Percentiles rank a stretch among this genome's conserved stretches.
Conservation (phyloP, 164 flowering plant species). For the Berberis thunbergii region DNA sequence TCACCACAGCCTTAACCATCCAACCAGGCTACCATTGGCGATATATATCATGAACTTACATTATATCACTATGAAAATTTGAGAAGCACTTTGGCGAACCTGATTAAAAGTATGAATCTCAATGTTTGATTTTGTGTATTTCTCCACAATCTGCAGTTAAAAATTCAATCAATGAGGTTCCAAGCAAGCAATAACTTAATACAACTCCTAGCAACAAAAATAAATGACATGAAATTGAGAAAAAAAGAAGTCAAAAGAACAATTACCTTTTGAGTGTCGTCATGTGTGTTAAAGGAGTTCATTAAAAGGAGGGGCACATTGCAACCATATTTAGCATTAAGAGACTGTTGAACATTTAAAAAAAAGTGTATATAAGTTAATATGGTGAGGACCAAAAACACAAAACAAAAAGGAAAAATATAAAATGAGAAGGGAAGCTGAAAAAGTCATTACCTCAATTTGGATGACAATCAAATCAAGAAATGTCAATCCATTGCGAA, state of each 20-base stretch:
- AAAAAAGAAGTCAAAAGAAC: not conserved
- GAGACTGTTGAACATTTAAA: slow-evolving; percentile 33
- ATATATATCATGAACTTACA: not conserved
- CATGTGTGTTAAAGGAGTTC: slow-evolving; percentile 94
- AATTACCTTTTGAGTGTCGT: slow-evolving; percentile 74
- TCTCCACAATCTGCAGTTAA: slow-evolving; percentile 70
- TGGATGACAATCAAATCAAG: slow-evolving; percentile 90
- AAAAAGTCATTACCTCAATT: slow-evolving; percentile 56
- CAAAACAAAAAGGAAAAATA: not conserved
- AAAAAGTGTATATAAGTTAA: slow-evolving; percentile 6
- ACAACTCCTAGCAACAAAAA: too few species aligned
- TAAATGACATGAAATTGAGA: not conserved
- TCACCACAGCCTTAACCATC: too few species aligned
- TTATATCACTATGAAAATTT: not conserved
- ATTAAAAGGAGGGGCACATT: slow-evolving; percentile 86
- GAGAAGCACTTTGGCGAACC: slow-evolving; percentile 30
- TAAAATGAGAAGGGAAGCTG: not conserved
- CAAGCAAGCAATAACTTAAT: too few species aligned
- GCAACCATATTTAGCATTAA: slow-evolving; percentile 84
- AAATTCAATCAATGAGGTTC: slow-evolving; percentile 6
- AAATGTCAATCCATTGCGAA: slow-evolving; percentile 90
- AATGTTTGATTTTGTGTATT: slow-evolving; percentile 63
- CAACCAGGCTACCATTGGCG: too few species aligned
- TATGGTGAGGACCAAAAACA: not conserved
- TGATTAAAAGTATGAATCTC: slow-evolving; percentile 93